Percentiles rank a stretch among this genome's conserved stretches.
Evolutionary conservation across 768 basidiomycete genomes (phyloP).

Genomic region (Boletus pseudopeckii): DNA sequence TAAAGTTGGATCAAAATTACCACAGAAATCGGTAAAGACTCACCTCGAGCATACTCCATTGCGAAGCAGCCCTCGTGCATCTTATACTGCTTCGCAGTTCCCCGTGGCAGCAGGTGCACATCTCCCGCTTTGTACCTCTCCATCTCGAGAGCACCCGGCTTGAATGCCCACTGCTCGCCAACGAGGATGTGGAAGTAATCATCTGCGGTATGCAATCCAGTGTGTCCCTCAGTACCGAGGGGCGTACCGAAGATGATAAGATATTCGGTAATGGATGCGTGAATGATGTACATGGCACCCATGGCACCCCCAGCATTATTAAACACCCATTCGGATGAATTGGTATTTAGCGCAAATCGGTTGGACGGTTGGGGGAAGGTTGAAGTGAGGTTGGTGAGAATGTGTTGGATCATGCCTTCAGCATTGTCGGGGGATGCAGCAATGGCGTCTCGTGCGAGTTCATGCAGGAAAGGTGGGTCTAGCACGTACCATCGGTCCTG

Average conservation of each 20-base stretch:
- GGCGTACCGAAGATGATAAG: constrained; percentile 95
- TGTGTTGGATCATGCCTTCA: constrained; percentile 72
- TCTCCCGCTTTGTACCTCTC: constrained; percentile 83
- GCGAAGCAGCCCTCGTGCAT: constrained; percentile 97
- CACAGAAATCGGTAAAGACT: constrained; percentile 14
- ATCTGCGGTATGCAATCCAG: constrained; percentile 91
- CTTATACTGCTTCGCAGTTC: constrained; percentile 92
- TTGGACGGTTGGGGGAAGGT: constrained; percentile 62
- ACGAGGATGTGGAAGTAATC: constrained; percentile 96
- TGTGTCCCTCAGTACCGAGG: constrained; percentile 94
- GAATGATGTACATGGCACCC: constrained; percentile 98
- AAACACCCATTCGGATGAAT: constrained; percentile 85
- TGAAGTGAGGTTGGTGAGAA: constrained; percentile 73
- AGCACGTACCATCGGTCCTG: constrained; percentile 89
- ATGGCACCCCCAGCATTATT: constrained; percentile 98
- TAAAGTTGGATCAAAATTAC: not conserved
- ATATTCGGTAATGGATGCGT: constrained; percentile 96
- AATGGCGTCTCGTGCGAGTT: constrained; percentile 73
- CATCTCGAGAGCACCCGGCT: constrained; percentile 75
- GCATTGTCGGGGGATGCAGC: constrained; percentile 61
- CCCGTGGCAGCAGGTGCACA: constrained; percentile 80
- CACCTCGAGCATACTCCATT: constrained; percentile 91
- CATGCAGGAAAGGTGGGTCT: constrained; percentile 66
- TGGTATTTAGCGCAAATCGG: constrained; percentile 46
- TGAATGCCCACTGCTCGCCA: constrained; percentile 94